phyloP scores from a whole-genome alignment of 208 protist species.

The Crithidia expoeki region DNA sequence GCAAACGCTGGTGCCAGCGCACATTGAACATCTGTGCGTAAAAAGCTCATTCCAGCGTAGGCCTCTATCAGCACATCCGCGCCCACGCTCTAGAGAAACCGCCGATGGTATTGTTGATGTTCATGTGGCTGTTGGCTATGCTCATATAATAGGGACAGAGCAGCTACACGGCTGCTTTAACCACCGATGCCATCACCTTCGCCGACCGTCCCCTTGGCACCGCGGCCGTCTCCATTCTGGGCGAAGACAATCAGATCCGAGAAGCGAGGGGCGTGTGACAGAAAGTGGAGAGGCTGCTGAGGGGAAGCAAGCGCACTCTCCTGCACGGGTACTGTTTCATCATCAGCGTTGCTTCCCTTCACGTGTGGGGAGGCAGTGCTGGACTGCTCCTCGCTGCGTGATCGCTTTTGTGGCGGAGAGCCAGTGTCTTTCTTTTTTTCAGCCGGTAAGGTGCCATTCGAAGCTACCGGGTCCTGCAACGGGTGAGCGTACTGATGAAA shows the following conservation, averaged over 20 bases:
- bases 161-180: not conserved
- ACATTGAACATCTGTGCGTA: conserved; percentile 25
- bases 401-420: not conserved
- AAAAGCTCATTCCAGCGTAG: conserved; percentile 31
- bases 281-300: conserved; percentile 1
- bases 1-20: conserved; percentile 32
- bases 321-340: not conserved
- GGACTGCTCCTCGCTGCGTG: not conserved
- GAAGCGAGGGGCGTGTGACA: conserved; percentile 3
- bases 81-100: not conserved
- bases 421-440: not conserved
- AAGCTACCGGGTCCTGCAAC: conserved; percentile 20
- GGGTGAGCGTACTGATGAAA: conserved; percentile 37
- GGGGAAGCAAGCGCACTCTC: conserved; percentile 10
- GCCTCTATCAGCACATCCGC: conserved; percentile 8
- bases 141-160: not conserved
- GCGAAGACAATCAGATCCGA: not conserved
- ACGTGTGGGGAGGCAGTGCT: not conserved
- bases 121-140: not conserved
- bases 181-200: not conserved
- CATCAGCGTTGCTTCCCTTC: not conserved
- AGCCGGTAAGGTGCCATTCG: not conserved
- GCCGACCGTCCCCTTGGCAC: too few relatives aligned
- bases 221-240: too few relatives aligned
- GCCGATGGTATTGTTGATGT: too few relatives aligned